Evolutionary conservation across 2,329 filamentous ascomycete species (phyloP), one percentile per base, ranked within the genome.

Genomic region (Phialophora chinensis): DNA sequence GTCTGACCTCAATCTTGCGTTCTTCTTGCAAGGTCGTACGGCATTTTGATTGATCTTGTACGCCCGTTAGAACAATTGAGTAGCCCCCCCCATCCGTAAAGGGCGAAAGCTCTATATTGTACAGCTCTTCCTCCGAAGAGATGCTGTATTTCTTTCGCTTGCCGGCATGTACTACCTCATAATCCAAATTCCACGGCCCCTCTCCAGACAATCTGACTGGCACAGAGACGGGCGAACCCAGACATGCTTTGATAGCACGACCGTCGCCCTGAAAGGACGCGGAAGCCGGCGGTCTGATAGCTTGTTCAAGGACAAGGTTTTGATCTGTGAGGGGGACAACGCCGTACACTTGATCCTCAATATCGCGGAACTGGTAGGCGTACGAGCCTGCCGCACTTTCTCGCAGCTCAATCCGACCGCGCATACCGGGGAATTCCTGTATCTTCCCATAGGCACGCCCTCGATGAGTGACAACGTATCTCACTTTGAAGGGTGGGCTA

Each of bases 271-370:
- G 84, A 68, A 89, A 87, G 35, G 81, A 80, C 27, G 94, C 94
- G 10, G 90, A 91, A 6, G 95, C 94, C 3, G 93, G 91, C 10
- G 95, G 95, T 78, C 96, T 97, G 72, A 99, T 94, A 73, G 92
- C 89, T 78, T 98, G 94, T 77, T 96, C 90, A 49, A 98, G 80
- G 10, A 87, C 79, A 68, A 90, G 85, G 58, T 85, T 84, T 12
- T 85, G 79, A 47, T 89, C 87, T 31, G 83, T 83, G 25, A 96
- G 79, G 29, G 84, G 82, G 59, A 90, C 84, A 1, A 84, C 84
- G 35, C 85, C 85, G 79, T 99, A 99, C 35, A 98, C 89, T 54
- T 85, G 84, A 77, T 99, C 96, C 69, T 89, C 87, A 65, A 99
- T 89, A 49, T 88, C 87, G 69, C 86, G 86, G 79, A 99, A 97